Percentiles rank a stretch among this genome's conserved stretches.
Evolutionary conservation across 2,329 filamentous ascomycete genomes (phyloP).

Genomic region (Ceratocystis smalleyi): DNA sequence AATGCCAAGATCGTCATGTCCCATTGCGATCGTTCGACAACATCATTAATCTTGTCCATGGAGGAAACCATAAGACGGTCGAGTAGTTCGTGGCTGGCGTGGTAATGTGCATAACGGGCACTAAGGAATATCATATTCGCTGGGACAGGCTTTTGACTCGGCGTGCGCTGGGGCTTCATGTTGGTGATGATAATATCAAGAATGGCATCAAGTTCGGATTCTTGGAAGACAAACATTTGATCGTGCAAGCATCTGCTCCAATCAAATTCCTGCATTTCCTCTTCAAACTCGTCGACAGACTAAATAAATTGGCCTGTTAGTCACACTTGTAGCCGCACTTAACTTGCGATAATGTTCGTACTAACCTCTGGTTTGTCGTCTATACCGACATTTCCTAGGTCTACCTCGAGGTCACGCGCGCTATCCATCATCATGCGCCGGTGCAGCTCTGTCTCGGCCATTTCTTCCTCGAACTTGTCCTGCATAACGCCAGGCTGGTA

Average conservation of each 20-base stretch:
- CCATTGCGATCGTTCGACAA: conserved; percentile 93
- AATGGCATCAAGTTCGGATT: conserved; percentile 78
- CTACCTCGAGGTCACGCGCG: conserved; percentile 88
- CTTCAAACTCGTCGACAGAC: conserved; percentile 56
- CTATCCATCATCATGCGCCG: conserved; percentile 99
- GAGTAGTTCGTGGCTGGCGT: conserved; percentile 73
- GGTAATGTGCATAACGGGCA: conserved; percentile 91
- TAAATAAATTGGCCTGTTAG: conserved; percentile 25
- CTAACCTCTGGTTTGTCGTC: conserved; percentile 85
- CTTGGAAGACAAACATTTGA: conserved; percentile 99
- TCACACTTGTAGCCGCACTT: not conserved
- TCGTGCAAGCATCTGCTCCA: conserved; percentile 91
- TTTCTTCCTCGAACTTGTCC: conserved; percentile 89
- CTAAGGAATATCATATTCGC: conserved; percentile 95
- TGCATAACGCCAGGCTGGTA: conserved; percentile 86
- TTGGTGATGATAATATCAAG: conserved; percentile 92
- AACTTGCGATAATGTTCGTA: not conserved
- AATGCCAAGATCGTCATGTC: conserved; percentile 99
- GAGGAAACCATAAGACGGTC: conserved; percentile 66
- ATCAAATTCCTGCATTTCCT: conserved; percentile 86
- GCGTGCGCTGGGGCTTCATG: conserved; percentile 91
- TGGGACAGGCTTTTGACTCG: conserved; percentile 92
- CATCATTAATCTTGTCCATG: conserved; percentile 91
- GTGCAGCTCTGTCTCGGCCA: conserved; percentile 91
- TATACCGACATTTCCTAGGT: conserved; percentile 85